Evolutionary conservation across 306 rosid genomes (phyloP).

Genomic region (Prosopis cineraria): DNA sequence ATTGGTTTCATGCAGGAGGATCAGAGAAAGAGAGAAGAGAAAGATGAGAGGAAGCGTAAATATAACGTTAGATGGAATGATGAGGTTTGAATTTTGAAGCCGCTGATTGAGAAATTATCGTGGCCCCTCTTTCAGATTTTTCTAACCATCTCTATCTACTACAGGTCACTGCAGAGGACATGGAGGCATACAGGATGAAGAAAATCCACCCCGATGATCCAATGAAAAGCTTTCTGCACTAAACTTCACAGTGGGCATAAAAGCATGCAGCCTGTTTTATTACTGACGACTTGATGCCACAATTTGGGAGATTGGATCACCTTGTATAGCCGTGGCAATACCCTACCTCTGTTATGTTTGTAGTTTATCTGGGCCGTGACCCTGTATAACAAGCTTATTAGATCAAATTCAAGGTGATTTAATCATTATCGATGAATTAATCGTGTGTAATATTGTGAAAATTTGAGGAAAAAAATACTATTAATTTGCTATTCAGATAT

Average conservation of each 20-base stretch:
- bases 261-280: background rate
- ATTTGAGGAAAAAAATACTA: background rate
- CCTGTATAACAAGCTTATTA: background rate
- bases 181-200: constrained; percentile 71
- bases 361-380: background rate
- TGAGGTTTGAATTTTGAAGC: constrained; percentile 40
- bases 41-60: constrained; percentile 60
- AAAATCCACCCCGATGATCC: constrained; percentile 60
- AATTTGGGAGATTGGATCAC: background rate
- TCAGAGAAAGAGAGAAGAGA: constrained; percentile 62
- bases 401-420: background rate
- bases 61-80: constrained; percentile 60
- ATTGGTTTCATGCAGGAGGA: constrained; percentile 52
- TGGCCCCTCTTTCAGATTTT: background rate
- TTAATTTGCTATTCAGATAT: background rate
- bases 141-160: background rate
- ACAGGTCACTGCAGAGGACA: constrained; percentile 55
- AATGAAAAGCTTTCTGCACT: constrained; percentile 47
- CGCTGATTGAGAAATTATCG: background rate
- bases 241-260: background rate
- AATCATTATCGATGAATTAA: background rate
- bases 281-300: background rate
- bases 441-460: background rate
- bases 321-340: background rate
- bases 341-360: background rate